Percentiles rank a stretch among this genome's conserved stretches.
Conservation (phyloP, 2,329 filamentous ascomycete species). For the Pseudogymnoascus sp. region DNA sequence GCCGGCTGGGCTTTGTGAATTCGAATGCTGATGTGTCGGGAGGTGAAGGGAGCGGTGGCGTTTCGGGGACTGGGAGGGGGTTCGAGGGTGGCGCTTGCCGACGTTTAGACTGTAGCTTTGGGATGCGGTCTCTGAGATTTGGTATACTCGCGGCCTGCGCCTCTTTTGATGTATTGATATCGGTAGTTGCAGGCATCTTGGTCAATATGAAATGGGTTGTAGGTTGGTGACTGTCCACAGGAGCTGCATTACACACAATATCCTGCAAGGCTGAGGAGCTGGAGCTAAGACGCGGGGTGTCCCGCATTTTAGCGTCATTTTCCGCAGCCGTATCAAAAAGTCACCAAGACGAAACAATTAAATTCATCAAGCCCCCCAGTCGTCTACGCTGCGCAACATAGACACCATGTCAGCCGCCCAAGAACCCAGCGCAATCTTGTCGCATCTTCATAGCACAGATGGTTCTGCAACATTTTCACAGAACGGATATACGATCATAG, state of each 20-base stretch:
- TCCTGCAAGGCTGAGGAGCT: slow-evolving; percentile 8
- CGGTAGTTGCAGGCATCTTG: slow-evolving; percentile 23
- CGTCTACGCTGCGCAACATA: neutral
- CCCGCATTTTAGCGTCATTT: slow-evolving; percentile 12
- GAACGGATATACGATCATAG: slow-evolving; percentile 71
- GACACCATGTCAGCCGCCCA: slow-evolving; percentile 36
- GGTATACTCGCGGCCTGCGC: slow-evolving; percentile 29
- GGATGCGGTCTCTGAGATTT: slow-evolving; percentile 49
- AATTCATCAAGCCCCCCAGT: slow-evolving; percentile 1
- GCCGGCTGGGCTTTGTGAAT: slow-evolving; percentile 61
- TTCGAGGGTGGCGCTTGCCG: slow-evolving; percentile 45
- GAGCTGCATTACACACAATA: neutral
- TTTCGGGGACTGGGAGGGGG: slow-evolving; percentile 60
- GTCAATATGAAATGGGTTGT: neutral
- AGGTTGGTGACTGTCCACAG: slow-evolving; percentile 12
- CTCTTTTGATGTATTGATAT: slow-evolving; percentile 8
- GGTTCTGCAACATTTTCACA: slow-evolving; percentile 72
- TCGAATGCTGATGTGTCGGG: slow-evolving; percentile 50
- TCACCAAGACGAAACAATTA: slow-evolving; percentile 1
- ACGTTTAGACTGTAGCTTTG: slow-evolving; percentile 59
- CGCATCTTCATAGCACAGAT: slow-evolving; percentile 61
- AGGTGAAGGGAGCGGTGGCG: slow-evolving; percentile 62
- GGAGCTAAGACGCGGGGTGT: slow-evolving; percentile 10
- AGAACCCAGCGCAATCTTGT: slow-evolving; percentile 40
- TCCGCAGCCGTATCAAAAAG: slow-evolving; percentile 9